Evolutionary conservation across 495 filamentous ascomycete genomes (phyloP).

Genomic region (Pseudoneurospora amorphoporcata): DNA sequence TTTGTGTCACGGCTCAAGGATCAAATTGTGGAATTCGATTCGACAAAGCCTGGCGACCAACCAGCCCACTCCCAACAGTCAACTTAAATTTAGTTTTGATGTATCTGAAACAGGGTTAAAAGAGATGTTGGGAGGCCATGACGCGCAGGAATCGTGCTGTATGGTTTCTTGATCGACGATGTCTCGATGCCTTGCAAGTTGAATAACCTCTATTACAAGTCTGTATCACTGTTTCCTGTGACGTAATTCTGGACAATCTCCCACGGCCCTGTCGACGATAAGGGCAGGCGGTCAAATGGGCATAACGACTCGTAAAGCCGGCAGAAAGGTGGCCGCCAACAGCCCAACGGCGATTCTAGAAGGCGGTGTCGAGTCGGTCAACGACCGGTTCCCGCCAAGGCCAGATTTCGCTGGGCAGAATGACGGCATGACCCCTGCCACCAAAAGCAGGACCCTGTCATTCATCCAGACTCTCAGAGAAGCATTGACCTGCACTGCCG

Average conservation of each 20-base stretch:
- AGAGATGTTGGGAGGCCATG: neutral
- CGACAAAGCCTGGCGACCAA: neutral
- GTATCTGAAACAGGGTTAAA: neutral
- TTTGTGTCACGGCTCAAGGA: neutral
- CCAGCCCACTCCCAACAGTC: neutral
- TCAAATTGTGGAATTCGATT: neutral
- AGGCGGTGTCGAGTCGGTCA: conserved; percentile 4
- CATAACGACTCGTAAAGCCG: neutral
- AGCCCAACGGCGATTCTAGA: neutral
- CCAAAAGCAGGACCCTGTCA: neutral
- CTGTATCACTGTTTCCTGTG: neutral
- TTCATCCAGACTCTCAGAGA: neutral
- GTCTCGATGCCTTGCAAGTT: neutral
- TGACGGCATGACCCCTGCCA: conserved; percentile 18
- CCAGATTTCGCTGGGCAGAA: neutral
- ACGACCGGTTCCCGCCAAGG: conserved; percentile 1
- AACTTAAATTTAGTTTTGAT: neutral
- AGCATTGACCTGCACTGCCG: neutral
- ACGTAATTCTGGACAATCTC: neutral
- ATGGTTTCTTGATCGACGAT: neutral
- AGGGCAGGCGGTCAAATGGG: neutral
- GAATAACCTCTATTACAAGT: neutral
- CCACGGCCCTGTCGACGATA: neutral
- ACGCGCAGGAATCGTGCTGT: neutral
- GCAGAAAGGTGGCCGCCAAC: neutral